Evolutionary conservation across 345 rosid genomes (phyloP), one percentile per base, ranked within the genome.

Genomic region (Xanthoceras sorbifolium): DNA sequence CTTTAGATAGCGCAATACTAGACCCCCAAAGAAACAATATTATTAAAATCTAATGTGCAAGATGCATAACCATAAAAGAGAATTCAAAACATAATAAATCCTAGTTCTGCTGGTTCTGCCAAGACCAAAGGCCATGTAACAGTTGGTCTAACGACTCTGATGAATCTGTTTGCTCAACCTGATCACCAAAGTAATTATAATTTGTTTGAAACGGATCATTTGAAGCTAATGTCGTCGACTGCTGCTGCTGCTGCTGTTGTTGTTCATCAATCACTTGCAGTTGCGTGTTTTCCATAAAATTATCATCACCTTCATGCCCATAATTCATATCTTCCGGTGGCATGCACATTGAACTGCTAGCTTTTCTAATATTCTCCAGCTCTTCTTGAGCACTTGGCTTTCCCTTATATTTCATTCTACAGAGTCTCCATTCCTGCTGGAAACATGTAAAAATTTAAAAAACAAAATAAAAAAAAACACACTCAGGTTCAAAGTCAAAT

Each of bases 381-480:
- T 69, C 79, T 48, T 77, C 79, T 29, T 77, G 74, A 17, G 34
- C 66, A 44, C 74, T 69, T 69, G 61, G 74, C 54, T 69, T 46
- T 46, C 80, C 80, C 32, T 69, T 77, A 65, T 77, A 63, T 36
- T 77, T 77, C 23, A 77, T 50, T 70, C 63, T 77, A 26, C 80
- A 77, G 2, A 77, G 75, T 34, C 75, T 69, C 75, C 80, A 77
- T 1, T 77, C 75, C 80, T 77, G 61, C 5, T 26, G 17, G 12
- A 48, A 64, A 22, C 0, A 34, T 0, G 7, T 25, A 18, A 29
- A 8, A 1, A 5, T 3, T 17, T 5, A 32, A 29, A 29, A 64
- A 63, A 32, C 0, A 26, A 8, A 14, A 26, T 26, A 25, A 25
- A 20, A 63, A 26, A 12, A 12, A 12, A 54, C 3, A 54, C 22